phyloP scores from a whole-genome alignment of 23 red algal species.

The Gracilaria gracilis region DNA sequence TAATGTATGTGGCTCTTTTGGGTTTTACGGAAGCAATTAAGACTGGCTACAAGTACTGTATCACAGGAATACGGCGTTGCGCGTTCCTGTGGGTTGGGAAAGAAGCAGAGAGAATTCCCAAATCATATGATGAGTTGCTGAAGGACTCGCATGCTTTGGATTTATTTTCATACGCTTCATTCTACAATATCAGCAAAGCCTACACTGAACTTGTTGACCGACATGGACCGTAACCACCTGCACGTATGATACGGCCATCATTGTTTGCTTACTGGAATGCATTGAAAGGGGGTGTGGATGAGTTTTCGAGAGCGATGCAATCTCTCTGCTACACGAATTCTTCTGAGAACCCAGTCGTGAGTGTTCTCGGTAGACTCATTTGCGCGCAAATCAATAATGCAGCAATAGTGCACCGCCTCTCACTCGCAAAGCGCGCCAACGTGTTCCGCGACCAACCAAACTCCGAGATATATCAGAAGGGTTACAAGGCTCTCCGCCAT shows the following conservation, averaged over 20 bases:
- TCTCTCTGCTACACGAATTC: not conserved
- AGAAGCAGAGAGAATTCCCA: not conserved
- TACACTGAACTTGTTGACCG: not conserved
- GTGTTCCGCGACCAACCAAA: too few species aligned
- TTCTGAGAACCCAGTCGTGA: not conserved
- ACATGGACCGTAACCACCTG: not conserved
- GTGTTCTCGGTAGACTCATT: not conserved
- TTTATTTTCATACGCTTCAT: slow-evolving; percentile 2
- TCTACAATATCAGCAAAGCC: slow-evolving; percentile 25
- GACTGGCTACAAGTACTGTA: not conserved
- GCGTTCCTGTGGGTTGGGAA: slow-evolving; percentile 27
- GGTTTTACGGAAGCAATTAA: not conserved
- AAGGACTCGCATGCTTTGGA: slow-evolving; percentile 27
- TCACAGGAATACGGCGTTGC: not conserved
- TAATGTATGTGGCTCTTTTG: not conserved
- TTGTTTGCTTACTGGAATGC: not conserved
- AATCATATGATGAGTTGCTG: slow-evolving; percentile 14
- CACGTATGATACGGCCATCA: not conserved
- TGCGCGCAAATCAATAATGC: not conserved
- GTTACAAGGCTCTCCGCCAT: not conserved
- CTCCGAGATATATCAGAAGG: not conserved
- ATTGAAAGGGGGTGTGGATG: not conserved
- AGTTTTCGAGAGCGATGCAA: not conserved
- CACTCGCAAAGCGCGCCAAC: not conserved
- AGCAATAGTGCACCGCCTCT: not conserved